These are phyloP conservation scores for Malus hybrid DNA, from an alignment of 331 rosid species.

Conservation along the genomic window DNA sequence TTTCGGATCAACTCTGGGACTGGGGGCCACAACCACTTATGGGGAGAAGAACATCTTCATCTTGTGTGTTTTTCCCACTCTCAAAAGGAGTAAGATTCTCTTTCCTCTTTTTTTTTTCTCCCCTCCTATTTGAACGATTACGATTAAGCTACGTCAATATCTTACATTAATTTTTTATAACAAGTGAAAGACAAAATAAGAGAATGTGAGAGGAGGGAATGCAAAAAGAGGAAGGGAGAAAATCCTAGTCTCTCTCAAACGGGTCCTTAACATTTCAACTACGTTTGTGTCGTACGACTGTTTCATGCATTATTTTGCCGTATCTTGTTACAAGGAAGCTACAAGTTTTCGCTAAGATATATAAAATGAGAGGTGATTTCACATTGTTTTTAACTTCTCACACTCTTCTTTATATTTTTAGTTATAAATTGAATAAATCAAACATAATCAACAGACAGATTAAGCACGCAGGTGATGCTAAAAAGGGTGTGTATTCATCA, in stretches of 20 bases:
- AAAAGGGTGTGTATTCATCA: background rate
- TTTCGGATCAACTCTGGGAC: background rate
- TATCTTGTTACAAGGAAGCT: background rate
- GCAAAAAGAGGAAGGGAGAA: too few species aligned
- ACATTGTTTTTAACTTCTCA: too few species aligned
- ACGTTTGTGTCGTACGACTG: background rate
- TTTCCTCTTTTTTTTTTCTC: too few species aligned
- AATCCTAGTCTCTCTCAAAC: background rate
- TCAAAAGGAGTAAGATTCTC: too few species aligned
- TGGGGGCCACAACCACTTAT: background rate
- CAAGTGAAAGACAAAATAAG: too few species aligned
- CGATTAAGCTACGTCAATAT: too few species aligned
- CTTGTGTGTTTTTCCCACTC: too few species aligned
- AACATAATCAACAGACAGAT: background rate
- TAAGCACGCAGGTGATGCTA: rapidly evolving
- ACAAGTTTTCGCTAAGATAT: too few species aligned
- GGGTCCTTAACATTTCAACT: background rate
- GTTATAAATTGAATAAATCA: background rate
- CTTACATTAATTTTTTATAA: too few species aligned
- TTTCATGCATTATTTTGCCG: background rate
- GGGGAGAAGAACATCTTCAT: background rate
- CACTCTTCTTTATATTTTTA: background rate
- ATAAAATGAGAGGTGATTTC: background rate
- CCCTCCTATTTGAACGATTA: too few species aligned
- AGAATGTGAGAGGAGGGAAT: too few species aligned